Conservation (phyloP, 2,329 filamentous ascomycete species). For the Neofusicoccum parvum region DNA sequence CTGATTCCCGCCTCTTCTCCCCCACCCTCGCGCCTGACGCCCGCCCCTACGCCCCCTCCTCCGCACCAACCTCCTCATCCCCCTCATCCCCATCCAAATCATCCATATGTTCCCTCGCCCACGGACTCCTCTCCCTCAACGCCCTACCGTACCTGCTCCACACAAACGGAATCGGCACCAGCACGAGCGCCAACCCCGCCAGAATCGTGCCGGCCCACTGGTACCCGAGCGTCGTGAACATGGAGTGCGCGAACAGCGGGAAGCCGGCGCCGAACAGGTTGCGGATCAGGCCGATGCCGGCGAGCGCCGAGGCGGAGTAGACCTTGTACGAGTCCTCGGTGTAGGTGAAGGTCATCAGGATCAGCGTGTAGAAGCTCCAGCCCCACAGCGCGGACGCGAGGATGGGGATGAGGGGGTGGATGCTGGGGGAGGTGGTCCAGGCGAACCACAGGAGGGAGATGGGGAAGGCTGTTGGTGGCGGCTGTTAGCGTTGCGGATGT, state of each 20-base stretch:
- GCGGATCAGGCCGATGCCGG: conserved; percentile 43
- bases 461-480: conserved; percentile 30
- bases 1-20: too few species aligned
- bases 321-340: conserved; percentile 53
- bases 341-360: conserved; percentile 53
- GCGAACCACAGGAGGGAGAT: conserved; percentile 25
- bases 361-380: conserved; percentile 54
- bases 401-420: conserved; percentile 49
- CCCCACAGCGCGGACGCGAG: conserved; percentile 54
- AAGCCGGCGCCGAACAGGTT: conserved; percentile 42
- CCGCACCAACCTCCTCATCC: neutral
- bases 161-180: conserved; percentile 39
- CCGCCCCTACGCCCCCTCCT: neutral
- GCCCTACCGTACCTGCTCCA: conserved; percentile 37
- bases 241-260: conserved; percentile 33
- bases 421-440: conserved; percentile 14
- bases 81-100: conserved; percentile 21
- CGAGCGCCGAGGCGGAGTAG: conserved; percentile 46
- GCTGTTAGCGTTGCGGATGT: conserved; percentile 26
- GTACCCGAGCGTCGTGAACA: conserved; percentile 36
- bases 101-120: conserved; percentile 41
- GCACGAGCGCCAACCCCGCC: conserved; percentile 30
- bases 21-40: too few species aligned
- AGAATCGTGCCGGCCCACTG: conserved; percentile 35
- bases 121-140: conserved; percentile 41